Percentiles rank a stretch among this genome's conserved stretches.
These are phyloP conservation scores for Lolium perenne DNA, from an alignment of 176 grass and related monocot species.

Conservation along the genomic window DNA sequence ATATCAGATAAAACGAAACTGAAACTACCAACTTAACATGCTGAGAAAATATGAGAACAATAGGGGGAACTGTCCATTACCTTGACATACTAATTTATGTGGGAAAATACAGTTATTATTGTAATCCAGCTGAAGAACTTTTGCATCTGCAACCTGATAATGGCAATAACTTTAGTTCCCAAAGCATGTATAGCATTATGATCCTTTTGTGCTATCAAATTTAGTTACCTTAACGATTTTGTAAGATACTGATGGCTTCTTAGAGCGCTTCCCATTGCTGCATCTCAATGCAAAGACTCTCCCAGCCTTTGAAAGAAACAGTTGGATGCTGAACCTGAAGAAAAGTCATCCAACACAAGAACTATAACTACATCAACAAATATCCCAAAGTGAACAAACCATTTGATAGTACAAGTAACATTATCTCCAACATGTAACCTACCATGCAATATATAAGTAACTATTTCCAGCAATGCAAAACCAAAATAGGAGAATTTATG, in stretches of 20 bases:
- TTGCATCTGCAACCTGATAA: conserved; percentile 63
- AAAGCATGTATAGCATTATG: neutral
- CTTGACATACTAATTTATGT: conserved; percentile 28
- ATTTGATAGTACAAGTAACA: conserved; percentile 64
- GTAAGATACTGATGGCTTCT: conserved; percentile 45
- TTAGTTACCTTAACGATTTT: conserved; percentile 66
- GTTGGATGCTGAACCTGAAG: conserved; percentile 38
- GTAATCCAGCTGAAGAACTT: conserved; percentile 64
- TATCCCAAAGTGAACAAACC: conserved; percentile 82
- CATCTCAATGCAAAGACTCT: conserved; percentile 68
- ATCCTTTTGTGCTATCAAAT: neutral
- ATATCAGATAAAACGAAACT: conserved; percentile 9
- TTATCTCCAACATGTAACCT: conserved; percentile 72
- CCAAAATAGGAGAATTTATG: conserved; percentile 1
- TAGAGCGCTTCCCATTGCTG: conserved; percentile 72
- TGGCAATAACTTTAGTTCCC: neutral
- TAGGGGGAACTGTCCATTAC: no score
- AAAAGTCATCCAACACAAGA: conserved; percentile 5
- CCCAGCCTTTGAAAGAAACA: conserved; percentile 63
- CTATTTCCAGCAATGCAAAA: neutral
- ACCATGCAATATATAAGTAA: conserved; percentile 50
- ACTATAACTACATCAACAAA: conserved; percentile 69
- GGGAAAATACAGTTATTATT: conserved; percentile 46
- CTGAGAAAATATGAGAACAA: neutral
- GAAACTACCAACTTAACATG: neutral